phyloP scores from a whole-genome alignment of 495 filamentous ascomycete genomes.

The Tirmania nivea region DNA sequence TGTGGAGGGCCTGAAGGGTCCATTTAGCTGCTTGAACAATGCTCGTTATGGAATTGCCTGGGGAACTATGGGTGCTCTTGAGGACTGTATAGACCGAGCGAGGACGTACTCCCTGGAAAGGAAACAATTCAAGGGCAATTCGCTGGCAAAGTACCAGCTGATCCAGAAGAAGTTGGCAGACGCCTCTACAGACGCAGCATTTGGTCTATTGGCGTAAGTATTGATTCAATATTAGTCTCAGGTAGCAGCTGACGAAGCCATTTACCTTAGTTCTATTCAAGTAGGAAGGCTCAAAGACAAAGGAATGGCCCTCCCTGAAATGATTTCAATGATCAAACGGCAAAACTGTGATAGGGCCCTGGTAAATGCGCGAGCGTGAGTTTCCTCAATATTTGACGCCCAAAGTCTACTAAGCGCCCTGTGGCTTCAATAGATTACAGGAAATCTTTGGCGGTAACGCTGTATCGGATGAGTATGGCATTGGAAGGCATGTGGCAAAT shows the following conservation, averaged over 20 bases:
- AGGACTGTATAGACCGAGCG: slow-evolving; percentile 65
- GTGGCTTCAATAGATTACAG: slow-evolving; percentile 36
- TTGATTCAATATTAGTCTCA: not conserved
- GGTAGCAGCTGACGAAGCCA: too few species aligned
- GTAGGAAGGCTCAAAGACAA: slow-evolving; percentile 85
- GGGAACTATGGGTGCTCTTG: slow-evolving; percentile 78
- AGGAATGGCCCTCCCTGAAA: slow-evolving; percentile 71
- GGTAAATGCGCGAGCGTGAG: slow-evolving; percentile 49
- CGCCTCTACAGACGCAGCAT: slow-evolving; percentile 74
- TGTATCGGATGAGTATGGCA: slow-evolving; percentile 85
- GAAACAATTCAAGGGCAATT: slow-evolving; percentile 91
- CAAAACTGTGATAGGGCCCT: slow-evolving; percentile 92
- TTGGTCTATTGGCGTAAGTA: slow-evolving; percentile 54
- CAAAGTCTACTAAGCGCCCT: slow-evolving; percentile 5
- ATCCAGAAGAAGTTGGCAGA: slow-evolving; percentile 95
- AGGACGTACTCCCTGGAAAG: slow-evolving; percentile 74
- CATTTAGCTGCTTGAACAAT: slow-evolving; percentile 85
- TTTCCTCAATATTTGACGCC: slow-evolving; percentile 3
- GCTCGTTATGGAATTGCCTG: slow-evolving; percentile 85
- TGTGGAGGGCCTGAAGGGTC: slow-evolving; percentile 68
- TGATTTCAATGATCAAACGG: slow-evolving; percentile 96
- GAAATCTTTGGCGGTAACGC: slow-evolving; percentile 96
- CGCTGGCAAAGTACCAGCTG: slow-evolving; percentile 92
- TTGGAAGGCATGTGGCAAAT: slow-evolving; percentile 88
- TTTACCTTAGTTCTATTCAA: slow-evolving; percentile 29